Evolutionary conservation across 768 basidiomycete genomes (phyloP), one percentile per base, ranked within the genome.

Genomic region (Auricularia cornea): DNA sequence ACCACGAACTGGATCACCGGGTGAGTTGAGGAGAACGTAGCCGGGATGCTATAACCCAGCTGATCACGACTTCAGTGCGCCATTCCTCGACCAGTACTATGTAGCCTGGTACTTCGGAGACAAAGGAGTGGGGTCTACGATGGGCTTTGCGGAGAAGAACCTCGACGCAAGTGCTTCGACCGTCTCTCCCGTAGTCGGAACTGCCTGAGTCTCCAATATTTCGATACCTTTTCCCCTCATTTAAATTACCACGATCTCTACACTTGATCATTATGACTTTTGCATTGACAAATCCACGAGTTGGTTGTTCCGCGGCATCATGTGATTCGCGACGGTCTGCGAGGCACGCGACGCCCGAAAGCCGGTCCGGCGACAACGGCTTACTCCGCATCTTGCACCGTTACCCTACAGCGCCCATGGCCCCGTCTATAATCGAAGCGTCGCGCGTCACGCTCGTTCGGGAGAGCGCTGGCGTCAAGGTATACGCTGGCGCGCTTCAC

Each of bases 31-130:
- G 29, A 28, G 4, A 29, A 31, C 18, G 8, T 59, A 16, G 20
- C 14, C 31, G 10, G 23, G 10, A 48, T 48, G 23, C 38, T 8
- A 40, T 8, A 18, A 18, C 38, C 18, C 12, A 48, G 44, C 12
- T 6, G 44, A 48, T 48, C 14, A 35, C 14, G 35, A 40, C 18
- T 48, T 12, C 44, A 48, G 44, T 3, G 59, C 56, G 48, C 63
- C 60, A n/a, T 64, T 64, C 52, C 51, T 64, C 23, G 60, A 64
- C n/a, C 60, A 64, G 28, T 64, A 61, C 30, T 64, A 64, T 18
- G 51, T 60, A 33, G 63, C 60, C 16, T 64, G 60, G 60, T 60
- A 64, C 60, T 64, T 52, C 38, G 63, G 51, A 5, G 35, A 60
- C 2, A 52, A 61, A 23, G 60, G 44, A 10, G 60, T 64, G 29